Base-by-base conservation (phyloP, 352 stramenopile species). In the Sclerospora graminicola region DNA sequence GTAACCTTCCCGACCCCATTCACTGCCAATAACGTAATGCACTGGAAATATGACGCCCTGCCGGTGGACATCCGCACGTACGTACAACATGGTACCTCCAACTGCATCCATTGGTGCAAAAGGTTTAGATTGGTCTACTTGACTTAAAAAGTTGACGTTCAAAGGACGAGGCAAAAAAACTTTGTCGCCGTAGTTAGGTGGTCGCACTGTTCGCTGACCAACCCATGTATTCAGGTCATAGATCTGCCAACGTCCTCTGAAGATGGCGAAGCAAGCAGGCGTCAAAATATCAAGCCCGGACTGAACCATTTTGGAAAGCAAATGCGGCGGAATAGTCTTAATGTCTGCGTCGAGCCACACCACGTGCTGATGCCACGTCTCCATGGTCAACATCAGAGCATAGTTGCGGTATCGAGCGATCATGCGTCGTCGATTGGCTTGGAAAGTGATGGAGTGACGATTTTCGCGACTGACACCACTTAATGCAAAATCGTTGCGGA, bases 391-490 rank as follows among this genome's bases (percentile, higher is more conserved):
- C 1, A 66, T 29, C 11, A 75, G 37, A 24, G 59, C 56, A 18
- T 57, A 67, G 44, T 79, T 79, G 8, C 66, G 60, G 27, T 75
- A 74, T 14, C 66, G 60, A 43, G 60, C 56, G n/a, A 75, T 19
- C 49, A 69, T 79, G 5, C 63, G 54, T 9, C 67, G 49, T 26
- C 67, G 49, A 10, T 19, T 36, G 11, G 15, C 41, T 16, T 79
- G 67, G 4, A 73, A 26, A 2, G 15, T 20, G 24, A 54, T 33
- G 6, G 49, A 27, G 14, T 79, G 51, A 11, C 63, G 63, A 21
- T 65, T 66, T 2, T 21, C n/a, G 0, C 66, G 51, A 5, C 36
- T 58, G 35, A 74, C 19, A 1, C 33, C 42, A 2, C 40, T 20
- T 20, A 42, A 21, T 1, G 40, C 32, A 32, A 74, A 71, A 24